phyloP scores from a whole-genome alignment of 352 stramenopile genomes.

The Phytophthora pluvialis region DNA sequence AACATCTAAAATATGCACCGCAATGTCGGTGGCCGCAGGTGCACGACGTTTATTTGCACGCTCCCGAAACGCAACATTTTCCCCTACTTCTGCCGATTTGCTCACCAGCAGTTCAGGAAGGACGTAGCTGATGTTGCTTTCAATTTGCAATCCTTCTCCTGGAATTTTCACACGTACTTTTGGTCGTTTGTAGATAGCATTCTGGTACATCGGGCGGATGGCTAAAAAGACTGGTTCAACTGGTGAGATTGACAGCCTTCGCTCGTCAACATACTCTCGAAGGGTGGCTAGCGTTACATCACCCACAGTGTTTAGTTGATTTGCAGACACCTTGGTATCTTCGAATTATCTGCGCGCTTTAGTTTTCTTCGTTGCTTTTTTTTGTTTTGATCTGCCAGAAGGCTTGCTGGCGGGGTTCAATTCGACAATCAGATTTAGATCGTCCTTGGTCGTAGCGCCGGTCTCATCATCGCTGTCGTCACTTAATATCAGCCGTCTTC shows the following conservation, averaged over 20 bases:
- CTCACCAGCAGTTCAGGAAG: constrained; percentile 1
- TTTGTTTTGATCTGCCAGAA: background rate
- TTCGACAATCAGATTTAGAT: background rate
- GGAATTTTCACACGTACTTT: background rate
- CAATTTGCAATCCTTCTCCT: background rate
- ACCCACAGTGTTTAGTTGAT: background rate
- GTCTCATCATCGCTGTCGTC: background rate
- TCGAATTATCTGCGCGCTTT: constrained; percentile 4
- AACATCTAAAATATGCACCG: background rate
- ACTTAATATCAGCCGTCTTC: background rate
- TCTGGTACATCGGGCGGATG: background rate
- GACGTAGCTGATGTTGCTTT: background rate
- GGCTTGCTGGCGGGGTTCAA: constrained; percentile 2
- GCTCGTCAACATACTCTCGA: constrained; percentile 2
- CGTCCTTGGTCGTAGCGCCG: background rate
- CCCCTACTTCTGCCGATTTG: constrained; percentile 1
- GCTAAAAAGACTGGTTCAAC: constrained; percentile 4
- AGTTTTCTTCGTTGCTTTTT: constrained; percentile 8
- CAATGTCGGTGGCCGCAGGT: background rate
- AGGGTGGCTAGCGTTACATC: constrained; percentile 4
- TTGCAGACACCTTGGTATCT: constrained; percentile 3
- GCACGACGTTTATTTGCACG: background rate
- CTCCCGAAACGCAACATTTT: background rate
- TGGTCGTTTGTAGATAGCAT: background rate
- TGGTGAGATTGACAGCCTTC: background rate